Base-by-base conservation (phyloP, 2,329 filamentous ascomycete species). In the Zasmidium cellare region DNA sequence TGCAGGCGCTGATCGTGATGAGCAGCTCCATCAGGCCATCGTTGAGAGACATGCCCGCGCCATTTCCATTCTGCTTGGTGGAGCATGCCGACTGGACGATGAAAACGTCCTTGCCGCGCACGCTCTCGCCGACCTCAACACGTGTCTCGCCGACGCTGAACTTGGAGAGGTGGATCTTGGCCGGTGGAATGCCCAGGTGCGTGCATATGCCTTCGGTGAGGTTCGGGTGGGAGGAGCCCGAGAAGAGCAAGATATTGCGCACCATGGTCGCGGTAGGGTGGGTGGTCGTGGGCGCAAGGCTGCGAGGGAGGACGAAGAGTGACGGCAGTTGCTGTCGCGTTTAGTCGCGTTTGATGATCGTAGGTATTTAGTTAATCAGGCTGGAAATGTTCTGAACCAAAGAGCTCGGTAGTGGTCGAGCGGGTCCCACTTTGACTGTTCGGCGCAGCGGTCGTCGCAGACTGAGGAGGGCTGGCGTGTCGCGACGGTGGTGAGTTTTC, bases 1-100 rank as follows among this genome's bases (percentile, higher is more conserved):
- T 96, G 85, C 94, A 97, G 61, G 94, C 94, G n/a, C 91, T 96
- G 69, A 97, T 93, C 79, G 94, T 96, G 78, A 97, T 97, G 75
- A 96, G 90, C 51, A 97, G 87, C 73, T 99, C 94, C 80, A 99
- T 89, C 65, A 99, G 86, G 77, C 96, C 87, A 77, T 99, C 94
- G 74, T 99, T 99, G 22, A 66, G 52, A 31, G 60, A 65, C 44
- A 57, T 59, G 77, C 97, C 91, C 69, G 89, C 90, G 63, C 91
- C 92, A 67, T 91, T 91, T 67, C 91, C 92, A 46, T 50, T 53
- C 9, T 51, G 22, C 41, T 57, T 57, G 38, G 55, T 57, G n/a
- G 62, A 65, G 64, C 64, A 66, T 22, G 64, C 64, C 45, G 91
- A 94, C 77, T 97, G 93, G 70, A 99, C 91, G 73, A 97, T 97